Evolutionary conservation across 257 asterid genomes (phyloP), one percentile per base, ranked within the genome.

Genomic region (Solanum lycopersicoides): DNA sequence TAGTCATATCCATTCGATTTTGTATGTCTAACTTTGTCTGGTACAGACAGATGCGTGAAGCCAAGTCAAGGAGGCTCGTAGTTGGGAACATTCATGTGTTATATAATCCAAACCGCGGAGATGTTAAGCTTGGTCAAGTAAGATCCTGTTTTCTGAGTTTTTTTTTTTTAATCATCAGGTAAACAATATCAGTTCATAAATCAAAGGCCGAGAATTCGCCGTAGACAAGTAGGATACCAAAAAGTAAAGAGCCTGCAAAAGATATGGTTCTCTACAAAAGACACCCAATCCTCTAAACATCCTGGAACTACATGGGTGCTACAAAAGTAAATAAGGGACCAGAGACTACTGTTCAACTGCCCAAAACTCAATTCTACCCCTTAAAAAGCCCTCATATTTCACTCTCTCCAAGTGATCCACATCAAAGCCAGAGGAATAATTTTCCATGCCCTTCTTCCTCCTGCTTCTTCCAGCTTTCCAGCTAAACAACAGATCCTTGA

Each of bases 51-150:
- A 89, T 86, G 91, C 37, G 75, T 83, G 80, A 91, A 69, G 89
- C 75, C 83, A 71, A 86, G 63, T 83, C 91, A 79, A 88, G 87
- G 88, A 91, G 89, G 83, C 60, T 91, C 73, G 39, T 91, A 39
- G 83, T 91, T 21, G 93, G 93, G 66, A 91, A 89, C 86, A 91
- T 89, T 83, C 93, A 91, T 44, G 93, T 89, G 89, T 86, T 89
- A 20, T 91, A 86, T 86, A 88, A 89, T 88, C 93, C 91, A 59
- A 86, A 88, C 53, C 84, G 90, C 30, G 92, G 92, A 66, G 91
- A 91, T 83, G 87, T 89, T 53, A 91, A 91, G 87, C 89, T 91
- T 69, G 92, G 92, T 60, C 92, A 91, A 87, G 92, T 91, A 88
- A 87, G 90, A 89, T 39, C 44, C 83, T 12, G 34, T 34, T 23